Evolutionary conservation across 2,329 filamentous ascomycete genomes (phyloP).

Genomic region (Hymenoscyphus albidus): DNA sequence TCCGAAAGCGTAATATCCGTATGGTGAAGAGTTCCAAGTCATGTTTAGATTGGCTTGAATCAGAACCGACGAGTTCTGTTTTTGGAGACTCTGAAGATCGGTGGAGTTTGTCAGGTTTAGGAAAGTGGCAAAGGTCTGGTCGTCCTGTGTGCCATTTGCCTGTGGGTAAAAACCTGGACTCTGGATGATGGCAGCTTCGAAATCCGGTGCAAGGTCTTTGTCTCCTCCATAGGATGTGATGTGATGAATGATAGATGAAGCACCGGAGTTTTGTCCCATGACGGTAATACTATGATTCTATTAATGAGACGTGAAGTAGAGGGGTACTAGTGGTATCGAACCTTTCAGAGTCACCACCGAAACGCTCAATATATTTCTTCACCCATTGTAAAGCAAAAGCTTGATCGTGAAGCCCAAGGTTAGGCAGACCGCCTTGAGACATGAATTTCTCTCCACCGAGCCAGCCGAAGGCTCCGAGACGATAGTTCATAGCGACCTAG

Average conservation of each 20-base stretch:
- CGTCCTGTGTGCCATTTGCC: background rate
- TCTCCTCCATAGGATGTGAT: background rate
- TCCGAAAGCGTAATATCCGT: conserved; percentile 32
- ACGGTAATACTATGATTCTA: background rate
- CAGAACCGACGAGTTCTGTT: background rate
- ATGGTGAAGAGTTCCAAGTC: background rate
- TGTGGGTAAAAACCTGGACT: background rate
- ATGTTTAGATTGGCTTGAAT: background rate
- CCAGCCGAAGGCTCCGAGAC: background rate
- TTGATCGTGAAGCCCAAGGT: background rate
- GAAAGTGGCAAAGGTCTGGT: background rate
- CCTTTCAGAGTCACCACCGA: background rate
- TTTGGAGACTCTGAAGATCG: background rate
- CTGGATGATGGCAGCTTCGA: background rate
- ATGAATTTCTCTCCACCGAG: background rate
- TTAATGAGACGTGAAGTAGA: background rate
- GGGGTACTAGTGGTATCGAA: background rate
- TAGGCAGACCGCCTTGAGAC: background rate
- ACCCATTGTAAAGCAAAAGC: background rate
- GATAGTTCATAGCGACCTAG: background rate
- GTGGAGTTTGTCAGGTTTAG: background rate
- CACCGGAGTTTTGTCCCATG: background rate
- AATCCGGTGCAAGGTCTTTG: background rate
- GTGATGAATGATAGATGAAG: background rate
- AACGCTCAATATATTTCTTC: background rate